phyloP scores from a whole-genome alignment of 2,329 filamentous ascomycete species.

The Geosmithia putterillii region DNA sequence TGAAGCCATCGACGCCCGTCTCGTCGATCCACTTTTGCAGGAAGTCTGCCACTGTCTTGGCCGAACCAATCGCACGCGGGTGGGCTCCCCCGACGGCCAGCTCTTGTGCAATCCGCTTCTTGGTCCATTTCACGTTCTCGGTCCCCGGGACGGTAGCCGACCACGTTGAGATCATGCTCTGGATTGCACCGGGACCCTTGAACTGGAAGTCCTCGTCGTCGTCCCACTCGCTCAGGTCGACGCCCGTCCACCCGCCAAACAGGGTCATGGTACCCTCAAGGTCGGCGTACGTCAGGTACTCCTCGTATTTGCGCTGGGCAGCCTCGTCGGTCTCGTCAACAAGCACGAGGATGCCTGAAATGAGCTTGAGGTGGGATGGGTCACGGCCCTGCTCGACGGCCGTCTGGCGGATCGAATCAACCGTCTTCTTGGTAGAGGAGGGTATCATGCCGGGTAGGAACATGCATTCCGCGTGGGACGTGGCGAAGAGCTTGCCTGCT shows the following conservation, averaged over 20 bases:
- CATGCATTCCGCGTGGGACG: conserved; percentile 46
- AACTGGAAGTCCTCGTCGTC: conserved; percentile 45
- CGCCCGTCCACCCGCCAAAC: conserved; percentile 46
- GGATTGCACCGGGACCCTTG: conserved; percentile 38
- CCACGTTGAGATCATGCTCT: conserved; percentile 35
- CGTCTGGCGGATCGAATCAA: conserved; percentile 39
- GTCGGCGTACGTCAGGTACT: conserved; percentile 37
- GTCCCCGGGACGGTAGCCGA: conserved; percentile 27
- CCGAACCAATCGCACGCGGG: conserved; percentile 15
- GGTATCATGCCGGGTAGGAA: conserved; percentile 41
- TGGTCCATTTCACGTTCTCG: conserved; percentile 22
- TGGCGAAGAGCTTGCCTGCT: conserved; percentile 43
- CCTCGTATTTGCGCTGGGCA: conserved; percentile 36
- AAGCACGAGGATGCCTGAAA: conserved; percentile 35
- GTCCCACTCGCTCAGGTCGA: conserved; percentile 44
- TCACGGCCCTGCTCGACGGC: conserved; percentile 34
- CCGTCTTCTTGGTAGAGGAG: conserved; percentile 24
- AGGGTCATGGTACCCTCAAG: conserved; percentile 40
- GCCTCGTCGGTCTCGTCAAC: conserved; percentile 37
- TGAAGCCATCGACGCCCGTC: conserved; percentile 7
- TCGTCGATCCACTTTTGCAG: conserved; percentile 16
- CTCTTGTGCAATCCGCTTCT: conserved; percentile 17
- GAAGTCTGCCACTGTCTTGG: conserved; percentile 16
- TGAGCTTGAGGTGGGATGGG: conserved; percentile 43
- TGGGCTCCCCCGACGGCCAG: conserved; percentile 18